Evolutionary conservation across 2,329 filamentous ascomycete genomes (phyloP).

Genomic region (Amylocarpus encephaloides): DNA sequence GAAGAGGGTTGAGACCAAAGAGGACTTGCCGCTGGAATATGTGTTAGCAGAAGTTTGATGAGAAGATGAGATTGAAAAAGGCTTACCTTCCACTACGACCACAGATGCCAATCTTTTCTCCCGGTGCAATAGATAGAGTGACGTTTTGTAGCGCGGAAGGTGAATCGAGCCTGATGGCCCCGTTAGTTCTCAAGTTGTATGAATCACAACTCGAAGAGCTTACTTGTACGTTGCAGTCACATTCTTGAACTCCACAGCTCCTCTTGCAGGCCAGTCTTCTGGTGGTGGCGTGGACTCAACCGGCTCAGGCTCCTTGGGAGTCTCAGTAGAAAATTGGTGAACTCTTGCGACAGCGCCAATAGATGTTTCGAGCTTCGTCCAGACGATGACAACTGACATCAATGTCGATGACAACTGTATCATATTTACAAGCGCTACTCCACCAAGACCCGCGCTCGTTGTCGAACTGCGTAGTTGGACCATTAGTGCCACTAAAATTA

Average conservation of each 20-base stretch:
- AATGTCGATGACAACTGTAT: too few species aligned
- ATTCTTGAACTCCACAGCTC: constrained; percentile 6
- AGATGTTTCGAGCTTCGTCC: constrained; percentile 27
- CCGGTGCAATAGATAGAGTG: constrained; percentile 19
- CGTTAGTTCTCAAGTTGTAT: too few species aligned
- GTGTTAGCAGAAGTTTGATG: too few species aligned
- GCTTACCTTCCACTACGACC: constrained; percentile 38
- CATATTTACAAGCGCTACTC: constrained; percentile 35
- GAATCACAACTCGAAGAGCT: too few species aligned
- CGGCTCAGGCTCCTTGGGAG: constrained; percentile 30
- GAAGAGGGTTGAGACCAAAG: too few species aligned
- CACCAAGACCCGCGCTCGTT: background rate
- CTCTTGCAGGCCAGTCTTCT: constrained; percentile 9
- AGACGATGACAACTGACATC: too few species aligned
- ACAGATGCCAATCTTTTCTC: constrained; percentile 44
- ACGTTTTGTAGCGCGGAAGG: background rate
- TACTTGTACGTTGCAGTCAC: background rate
- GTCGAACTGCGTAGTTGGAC: background rate
- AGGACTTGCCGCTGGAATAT: too few species aligned
- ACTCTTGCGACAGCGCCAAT: constrained; percentile 50
- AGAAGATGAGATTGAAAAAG: constrained; percentile 27
- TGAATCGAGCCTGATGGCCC: background rate
- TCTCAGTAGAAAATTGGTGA: constrained; percentile 36
- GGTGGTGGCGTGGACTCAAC: constrained; percentile 31
- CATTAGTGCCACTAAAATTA: constrained; percentile 2